A percentile compares a stretch with the other conserved stretches of the same genome.
phyloP scores from a whole-genome alignment of 1,139 yeast species.

The Suhomyces kunorum region DNA sequence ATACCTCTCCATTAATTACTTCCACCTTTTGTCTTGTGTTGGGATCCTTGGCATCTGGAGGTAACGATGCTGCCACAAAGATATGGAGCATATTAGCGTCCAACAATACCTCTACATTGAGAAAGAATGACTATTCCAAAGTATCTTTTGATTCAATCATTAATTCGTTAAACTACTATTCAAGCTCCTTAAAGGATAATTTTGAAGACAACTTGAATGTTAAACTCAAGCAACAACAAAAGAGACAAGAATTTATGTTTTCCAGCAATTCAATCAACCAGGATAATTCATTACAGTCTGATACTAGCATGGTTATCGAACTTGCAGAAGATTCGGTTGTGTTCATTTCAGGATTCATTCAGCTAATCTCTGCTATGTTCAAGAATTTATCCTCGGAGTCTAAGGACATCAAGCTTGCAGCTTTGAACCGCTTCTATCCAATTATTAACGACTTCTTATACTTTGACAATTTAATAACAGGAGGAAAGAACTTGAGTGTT shows the following conservation, averaged over 20 bases:
- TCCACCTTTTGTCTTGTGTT: conserved; percentile 81
- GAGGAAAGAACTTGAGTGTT: conserved; percentile 20
- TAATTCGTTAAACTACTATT: conserved; percentile 57
- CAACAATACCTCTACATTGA: conserved; percentile 27
- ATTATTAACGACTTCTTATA: conserved; percentile 39
- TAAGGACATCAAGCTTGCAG: conserved; percentile 30
- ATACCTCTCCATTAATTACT: conserved; percentile 74
- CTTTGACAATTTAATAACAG: conserved; percentile 42
- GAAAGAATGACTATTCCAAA: conserved; percentile 44
- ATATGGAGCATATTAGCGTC: conserved; percentile 45
- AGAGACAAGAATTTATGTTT: conserved; percentile 41
- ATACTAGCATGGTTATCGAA: conserved; percentile 43
- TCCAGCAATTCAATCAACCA: conserved; percentile 21
- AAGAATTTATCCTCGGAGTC: conserved; percentile 32
- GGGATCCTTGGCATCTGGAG: conserved; percentile 71
- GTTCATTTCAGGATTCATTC: conserved; percentile 70
- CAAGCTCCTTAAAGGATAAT: conserved; percentile 49
- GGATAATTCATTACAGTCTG: conserved; percentile 20
- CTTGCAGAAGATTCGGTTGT: conserved; percentile 82
- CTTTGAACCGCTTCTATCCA: conserved; percentile 40
- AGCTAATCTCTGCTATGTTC: conserved; percentile 40
- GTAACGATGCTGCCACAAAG: conserved; percentile 46
- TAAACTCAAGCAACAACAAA: conserved; percentile 34
- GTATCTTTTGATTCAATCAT: conserved; percentile 62
- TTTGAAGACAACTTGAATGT: conserved; percentile 39